Evolutionary conservation across 2,329 filamentous ascomycete genomes (phyloP), one percentile per base, ranked within the genome.

Genomic region (Neofusicoccum ribis): DNA sequence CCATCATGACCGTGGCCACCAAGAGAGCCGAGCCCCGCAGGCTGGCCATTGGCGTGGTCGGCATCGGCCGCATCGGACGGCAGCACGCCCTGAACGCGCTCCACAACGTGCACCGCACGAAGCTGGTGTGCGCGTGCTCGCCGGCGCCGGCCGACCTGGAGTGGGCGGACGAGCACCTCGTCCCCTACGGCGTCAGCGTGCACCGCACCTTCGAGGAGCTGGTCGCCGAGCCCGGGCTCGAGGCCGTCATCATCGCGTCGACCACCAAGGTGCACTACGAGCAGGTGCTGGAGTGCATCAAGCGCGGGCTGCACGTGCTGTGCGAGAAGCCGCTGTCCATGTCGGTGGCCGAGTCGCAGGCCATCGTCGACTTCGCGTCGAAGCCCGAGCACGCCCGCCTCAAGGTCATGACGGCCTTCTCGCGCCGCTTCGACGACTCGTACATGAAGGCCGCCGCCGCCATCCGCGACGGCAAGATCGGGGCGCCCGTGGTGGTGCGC

Each of bases 1-100:
- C 17, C 7, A 47, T 14, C 7, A 37, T 23, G 27, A 27, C 43
- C 31, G 11, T 36, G n/a, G 23, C 41, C 56, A 59, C 27, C 20
- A 64, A 59, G 41, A 41, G 46, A 36, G 20, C 23, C 2, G 63
- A 59, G 36, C 71, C 69, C 39, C 67, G 64, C 49, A 70, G 68
- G 65, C 68, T 73, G n/a, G 68, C 80, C 68, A 73, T 84, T 67
- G 83, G 76, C 62, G 80, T 81, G 59, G 81, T 80, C 44, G 83
- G 83, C 52, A 81, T 85, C 56, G 83, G 83, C 37, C 81, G 83
- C 68, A 85, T 85, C 81, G 83, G 83, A 54, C 79, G 81, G 66
- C 78, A 82, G n/a, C 83, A 85, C 73, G 83, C 81, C 61, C 72
- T 81, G 52, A 83, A 82, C 68, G 79, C 84, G 65, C 73, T 83